phyloP scores from a whole-genome alignment of 306 rosid genomes.

The Vicia sativa region DNA sequence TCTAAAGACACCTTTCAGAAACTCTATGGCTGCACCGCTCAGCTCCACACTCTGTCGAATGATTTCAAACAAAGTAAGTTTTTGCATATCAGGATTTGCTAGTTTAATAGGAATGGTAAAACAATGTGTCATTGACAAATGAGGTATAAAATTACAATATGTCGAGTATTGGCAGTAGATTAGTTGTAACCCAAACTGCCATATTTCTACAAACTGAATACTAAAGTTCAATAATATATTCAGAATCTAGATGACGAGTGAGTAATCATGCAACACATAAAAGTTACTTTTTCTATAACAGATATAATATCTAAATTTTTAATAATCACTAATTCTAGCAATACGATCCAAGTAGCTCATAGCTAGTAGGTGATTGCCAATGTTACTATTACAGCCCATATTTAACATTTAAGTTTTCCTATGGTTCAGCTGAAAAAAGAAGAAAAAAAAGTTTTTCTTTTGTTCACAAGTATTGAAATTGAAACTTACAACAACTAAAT shows the following conservation, averaged over 20 bases:
- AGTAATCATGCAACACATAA: constrained; percentile 15
- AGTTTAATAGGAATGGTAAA: constrained; percentile 24
- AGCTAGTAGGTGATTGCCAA: constrained; percentile 16
- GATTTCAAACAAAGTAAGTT: constrained; percentile 38
- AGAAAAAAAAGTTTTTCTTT: constrained; percentile 8
- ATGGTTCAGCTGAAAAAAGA: background rate
- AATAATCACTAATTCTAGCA: constrained; percentile 3
- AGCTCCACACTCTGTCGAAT: constrained; percentile 83
- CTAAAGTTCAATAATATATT: constrained; percentile 1
- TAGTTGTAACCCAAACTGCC: constrained; percentile 27
- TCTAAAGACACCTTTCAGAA: constrained; percentile 73
- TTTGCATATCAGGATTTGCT: constrained; percentile 15
- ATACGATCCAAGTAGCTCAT: no score
- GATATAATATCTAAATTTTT: constrained; percentile 21
- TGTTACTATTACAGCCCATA: constrained; percentile 11
- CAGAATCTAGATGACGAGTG: background rate
- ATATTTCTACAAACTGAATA: constrained; percentile 23
- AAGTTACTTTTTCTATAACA: constrained; percentile 5
- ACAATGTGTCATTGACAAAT: constrained; percentile 10
- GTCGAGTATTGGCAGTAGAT: constrained; percentile 26
- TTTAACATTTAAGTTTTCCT: constrained; percentile 27
- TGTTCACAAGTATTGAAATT: constrained; percentile 6
- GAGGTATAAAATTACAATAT: constrained; percentile 18
- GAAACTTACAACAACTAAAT: constrained; percentile 29
- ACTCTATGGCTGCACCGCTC: constrained; percentile 73